Evolutionary conservation across 2,329 filamentous ascomycete species (phyloP), one percentile per base, ranked within the genome.

Genomic region (Hypoxylon sp.): DNA sequence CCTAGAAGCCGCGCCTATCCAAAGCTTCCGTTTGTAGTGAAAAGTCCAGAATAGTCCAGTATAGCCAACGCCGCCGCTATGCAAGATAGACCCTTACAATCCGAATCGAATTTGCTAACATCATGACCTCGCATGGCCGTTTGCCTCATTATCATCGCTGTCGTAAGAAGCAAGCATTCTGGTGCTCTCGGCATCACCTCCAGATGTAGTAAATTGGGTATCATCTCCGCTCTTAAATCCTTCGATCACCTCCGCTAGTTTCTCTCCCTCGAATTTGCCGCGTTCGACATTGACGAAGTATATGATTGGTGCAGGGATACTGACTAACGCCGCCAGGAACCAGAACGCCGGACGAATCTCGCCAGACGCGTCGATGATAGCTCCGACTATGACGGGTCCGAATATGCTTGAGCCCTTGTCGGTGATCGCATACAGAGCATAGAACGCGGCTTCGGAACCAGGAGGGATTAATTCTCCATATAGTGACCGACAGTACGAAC

Each of bases 361-460:
- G 4, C 92, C 92, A 29, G 91, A 91, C 55, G 84, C 88, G 80
- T 98, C 94, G 11, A 96, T 97, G 71, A 99, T 97, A 11, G 90
- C 89, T 1, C 94, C 96, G 0, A 99, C 96, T 77, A 99, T 95
- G 0, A 93, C 92, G 0, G 96, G 96, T 0, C 96, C 96, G 79
- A 99, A 98, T 1, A 98, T 86, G 77, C 93, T 97, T 21, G 92
- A 96, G 0, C 95, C 94, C 80, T 99, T 99, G 79, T 99, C 96
- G 1, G 96, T 98, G 70, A 98, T 98, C 37, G 96, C 96, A 77
- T 98, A 99, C 1, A 99, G 85, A 0, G 95, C 94, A 78, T 97
- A 99, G 77, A 99, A 99, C 0, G 95, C 94, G 0, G 96, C 94
- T 80, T 99, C 96, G 31, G 92, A 97, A 3, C 96, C 96, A 0